A percentile compares a stretch with the other conserved stretches of the same genome.
These are phyloP conservation scores for Pseudonectria foliicola DNA, from an alignment of 2,329 filamentous ascomycete genomes.

Conservation along the genomic window DNA sequence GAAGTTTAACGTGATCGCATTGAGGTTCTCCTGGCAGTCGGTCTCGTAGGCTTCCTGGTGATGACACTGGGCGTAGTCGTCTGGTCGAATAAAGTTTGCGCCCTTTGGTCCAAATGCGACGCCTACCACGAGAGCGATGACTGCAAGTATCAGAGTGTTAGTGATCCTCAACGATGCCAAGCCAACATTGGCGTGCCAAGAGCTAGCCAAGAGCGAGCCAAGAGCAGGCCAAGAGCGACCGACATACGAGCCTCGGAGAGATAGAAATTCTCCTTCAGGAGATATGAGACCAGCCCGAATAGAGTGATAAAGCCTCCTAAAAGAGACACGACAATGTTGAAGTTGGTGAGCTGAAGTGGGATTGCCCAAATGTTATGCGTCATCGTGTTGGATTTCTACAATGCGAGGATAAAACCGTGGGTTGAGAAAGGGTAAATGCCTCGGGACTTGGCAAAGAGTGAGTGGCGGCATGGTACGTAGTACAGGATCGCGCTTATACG, in stretches of 20 bases:
- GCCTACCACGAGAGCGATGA: conserved; percentile 77
- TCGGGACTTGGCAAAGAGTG: too few relatives aligned
- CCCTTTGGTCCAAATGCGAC: conserved; percentile 72
- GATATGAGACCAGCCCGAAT: conserved; percentile 85
- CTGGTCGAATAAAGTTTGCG: conserved; percentile 66
- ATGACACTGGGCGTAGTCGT: conserved; percentile 58
- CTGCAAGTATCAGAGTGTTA: conserved; percentile 33
- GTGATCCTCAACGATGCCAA: conserved; percentile 6
- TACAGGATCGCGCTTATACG: too few relatives aligned
- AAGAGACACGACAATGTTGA: conserved; percentile 76
- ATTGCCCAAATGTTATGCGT: conserved; percentile 24
- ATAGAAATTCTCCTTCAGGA: conserved; percentile 85
- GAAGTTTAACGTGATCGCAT: conserved; percentile 74
- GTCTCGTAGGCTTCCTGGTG: conserved; percentile 10
- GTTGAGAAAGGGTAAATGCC: too few relatives aligned
- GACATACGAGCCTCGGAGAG: conserved; percentile 79
- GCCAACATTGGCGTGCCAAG: conserved; percentile 2
- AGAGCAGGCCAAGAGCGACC: not conserved
- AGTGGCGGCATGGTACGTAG: too few relatives aligned
- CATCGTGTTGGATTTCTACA: too few relatives aligned
- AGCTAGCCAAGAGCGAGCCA: conserved; percentile 1
- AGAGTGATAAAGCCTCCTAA: conserved; percentile 81
- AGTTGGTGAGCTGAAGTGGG: conserved; percentile 58
- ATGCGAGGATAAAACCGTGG: too few relatives aligned
- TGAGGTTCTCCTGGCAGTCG: conserved; percentile 46